Conservation (phyloP, 1,139 yeast genomes). For the Zhuliangozyma parablackwelliae region DNA sequence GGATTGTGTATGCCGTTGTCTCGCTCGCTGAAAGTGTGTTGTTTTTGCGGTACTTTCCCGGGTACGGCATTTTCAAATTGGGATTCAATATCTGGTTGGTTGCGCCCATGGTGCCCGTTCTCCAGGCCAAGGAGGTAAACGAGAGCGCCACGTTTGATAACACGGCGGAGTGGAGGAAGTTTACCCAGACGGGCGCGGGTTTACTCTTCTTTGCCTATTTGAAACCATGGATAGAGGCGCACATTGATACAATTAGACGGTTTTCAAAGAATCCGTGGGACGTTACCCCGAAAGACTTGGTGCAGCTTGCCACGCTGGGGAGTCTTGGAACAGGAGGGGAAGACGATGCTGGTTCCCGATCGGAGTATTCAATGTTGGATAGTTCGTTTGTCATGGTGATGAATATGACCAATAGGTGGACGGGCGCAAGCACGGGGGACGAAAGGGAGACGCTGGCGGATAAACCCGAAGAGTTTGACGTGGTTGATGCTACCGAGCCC, state of each 20-base stretch:
- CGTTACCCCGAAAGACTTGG: constrained; percentile 1
- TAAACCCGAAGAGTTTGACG: constrained; percentile 34
- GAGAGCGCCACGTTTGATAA: constrained; percentile 9
- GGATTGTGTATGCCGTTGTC: constrained; percentile 46
- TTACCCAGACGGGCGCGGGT: constrained; percentile 35
- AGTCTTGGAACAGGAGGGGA: background rate
- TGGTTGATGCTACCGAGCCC: constrained; percentile 32
- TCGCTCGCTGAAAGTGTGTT: constrained; percentile 29
- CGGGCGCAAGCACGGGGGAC: constrained; percentile 3
- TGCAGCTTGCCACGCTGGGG: background rate
- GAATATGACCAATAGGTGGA: constrained; percentile 12
- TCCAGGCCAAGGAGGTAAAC: constrained; percentile 4
- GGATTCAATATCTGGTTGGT: constrained; percentile 51
- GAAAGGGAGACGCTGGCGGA: background rate
- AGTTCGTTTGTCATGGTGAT: constrained; percentile 14
- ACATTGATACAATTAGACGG: constrained; percentile 8
- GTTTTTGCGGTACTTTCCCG: constrained; percentile 41
- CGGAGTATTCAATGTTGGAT: constrained; percentile 6
- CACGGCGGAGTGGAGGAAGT: constrained; percentile 21
- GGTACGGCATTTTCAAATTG: constrained; percentile 38
- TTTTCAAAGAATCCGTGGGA: constrained; percentile 9
- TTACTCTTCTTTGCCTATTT: constrained; percentile 27
- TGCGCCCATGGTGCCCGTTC: constrained; percentile 32
- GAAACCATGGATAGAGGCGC: constrained; percentile 30
- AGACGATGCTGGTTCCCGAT: constrained; percentile 1